phyloP scores from a whole-genome alignment of 345 rosid species.

The Bretschneidera sinensis region DNA sequence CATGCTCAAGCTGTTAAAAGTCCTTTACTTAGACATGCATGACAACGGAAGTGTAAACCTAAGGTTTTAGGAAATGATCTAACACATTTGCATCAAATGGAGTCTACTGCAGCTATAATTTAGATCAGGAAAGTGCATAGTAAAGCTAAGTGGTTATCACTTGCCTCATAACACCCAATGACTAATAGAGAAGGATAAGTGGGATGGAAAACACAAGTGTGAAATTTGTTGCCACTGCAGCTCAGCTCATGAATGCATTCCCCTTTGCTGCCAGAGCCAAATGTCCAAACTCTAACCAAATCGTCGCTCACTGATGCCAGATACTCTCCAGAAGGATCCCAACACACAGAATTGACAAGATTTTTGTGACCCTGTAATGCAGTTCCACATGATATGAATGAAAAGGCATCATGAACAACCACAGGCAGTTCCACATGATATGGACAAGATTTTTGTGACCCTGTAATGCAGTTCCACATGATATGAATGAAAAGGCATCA shows the following conservation, averaged over 20 bases:
- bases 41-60: too few relatives aligned
- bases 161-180: constrained; percentile 56
- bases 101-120: neutral
- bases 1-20: neutral
- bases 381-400: neutral
- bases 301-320: constrained; percentile 68
- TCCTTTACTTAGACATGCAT: neutral
- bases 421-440: too few relatives aligned
- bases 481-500: neutral
- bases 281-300: constrained; percentile 52
- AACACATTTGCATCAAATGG: neutral
- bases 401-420: neutral
- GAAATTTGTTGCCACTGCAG: constrained; percentile 39
- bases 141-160: constrained; percentile 11
- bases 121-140: constrained; percentile 5
- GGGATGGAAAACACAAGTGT: constrained; percentile 51
- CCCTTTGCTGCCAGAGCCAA: constrained; percentile 45
- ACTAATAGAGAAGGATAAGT: constrained; percentile 40
- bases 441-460: constrained; percentile 49
- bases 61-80: too few relatives aligned
- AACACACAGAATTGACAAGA: constrained; percentile 44
- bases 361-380: constrained; percentile 50
- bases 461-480: constrained; percentile 18
- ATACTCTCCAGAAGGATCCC: constrained; percentile 55
- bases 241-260: constrained; percentile 45